Base-by-base conservation (phyloP, 164 flowering plant genomes). In the Dillenia suffruticosa region DNA sequence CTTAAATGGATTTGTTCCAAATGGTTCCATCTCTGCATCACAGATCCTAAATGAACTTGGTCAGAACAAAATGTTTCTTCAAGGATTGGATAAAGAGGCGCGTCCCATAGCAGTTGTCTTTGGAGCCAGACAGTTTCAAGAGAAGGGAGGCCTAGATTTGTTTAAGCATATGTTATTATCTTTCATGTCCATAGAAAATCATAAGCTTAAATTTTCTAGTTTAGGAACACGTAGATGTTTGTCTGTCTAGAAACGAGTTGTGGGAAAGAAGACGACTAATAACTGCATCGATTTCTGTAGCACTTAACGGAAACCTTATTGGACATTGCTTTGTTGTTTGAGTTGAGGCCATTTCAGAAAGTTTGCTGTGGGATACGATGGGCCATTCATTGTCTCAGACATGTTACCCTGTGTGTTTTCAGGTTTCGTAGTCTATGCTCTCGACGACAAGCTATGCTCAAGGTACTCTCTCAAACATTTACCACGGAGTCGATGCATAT, bases 1-100 rank as follows among this genome's bases (percentile, higher is more conserved):
- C 69, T 84, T 24, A 73, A 73, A 62, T 93, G 98, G 98, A 88
- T 85, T 79, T 54, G 72, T 88, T 17, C 93, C 93, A 2, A 82
- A 77, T 10, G 96, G 89, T 16, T 76, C 40, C 49, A 78, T 90
- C 26, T 74, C 87, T 13, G 74, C 59, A 32, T 59, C 83, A 9
- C 78, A 87, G 49, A 62, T 90, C 45, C 66, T 73, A 17, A 74
- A 82, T 49, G 80, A 90, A 40, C 61, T 90, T 32, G 79, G 87
- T 0, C 90, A 88, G 43, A 82, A 85, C 58, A 93, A 90, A 81
- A 22, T 81, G 67, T 93, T 84, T 61, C 9, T 79, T 57, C 96
- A 85, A 70, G 97, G 98, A 44, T 49, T 26, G 10, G 98, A 93
- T 47, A 87, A 81, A 71, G 62, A 76, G 17, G 91, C 88, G 7